phyloP scores from a whole-genome alignment of 768 basidiomycete genomes.

The Mrakia frigida region DNA sequence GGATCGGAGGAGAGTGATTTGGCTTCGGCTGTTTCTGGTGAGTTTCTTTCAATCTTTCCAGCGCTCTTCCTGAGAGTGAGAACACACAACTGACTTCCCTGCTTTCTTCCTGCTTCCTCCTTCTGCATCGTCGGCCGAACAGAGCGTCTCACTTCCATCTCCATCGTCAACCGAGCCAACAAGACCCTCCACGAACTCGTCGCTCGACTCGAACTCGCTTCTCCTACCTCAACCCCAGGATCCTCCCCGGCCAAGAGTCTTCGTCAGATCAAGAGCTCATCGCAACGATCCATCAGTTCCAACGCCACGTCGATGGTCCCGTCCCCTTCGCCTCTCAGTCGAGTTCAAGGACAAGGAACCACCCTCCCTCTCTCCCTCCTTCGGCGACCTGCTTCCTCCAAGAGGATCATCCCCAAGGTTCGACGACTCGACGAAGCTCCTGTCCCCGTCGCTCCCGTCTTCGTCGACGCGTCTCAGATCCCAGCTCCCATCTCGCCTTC shows the following conservation, averaged over 20 bases:
- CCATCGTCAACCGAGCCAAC: constrained; percentile 25
- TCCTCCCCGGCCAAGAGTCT: constrained; percentile 3
- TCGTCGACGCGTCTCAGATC: not conserved
- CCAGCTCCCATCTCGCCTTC: constrained; percentile 4
- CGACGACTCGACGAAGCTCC: not conserved
- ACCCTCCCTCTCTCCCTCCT: not conserved
- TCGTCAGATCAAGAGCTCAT: not conserved
- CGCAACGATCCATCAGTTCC: not conserved
- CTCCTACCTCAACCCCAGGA: not conserved
- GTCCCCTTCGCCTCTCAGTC: not conserved
- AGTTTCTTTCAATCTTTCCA: too few species aligned
- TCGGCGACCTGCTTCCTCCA: not conserved
- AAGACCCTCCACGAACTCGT: constrained; percentile 23
- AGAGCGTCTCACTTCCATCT: constrained; percentile 13
- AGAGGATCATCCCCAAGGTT: constrained; percentile 17
- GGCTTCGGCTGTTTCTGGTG: constrained; percentile 7
- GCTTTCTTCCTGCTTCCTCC: too few species aligned
- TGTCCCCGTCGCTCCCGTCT: not conserved
- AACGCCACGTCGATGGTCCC: constrained; percentile 10
- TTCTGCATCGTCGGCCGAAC: too few species aligned
- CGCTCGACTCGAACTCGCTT: constrained; percentile 16
- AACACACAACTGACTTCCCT: too few species aligned
- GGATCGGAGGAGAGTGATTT: constrained; percentile 4
- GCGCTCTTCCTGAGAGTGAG: too few species aligned
- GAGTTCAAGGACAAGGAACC: not conserved